Base-by-base conservation (phyloP, 2,329 filamentous ascomycete genomes). In the Penicillium sp. region DNA sequence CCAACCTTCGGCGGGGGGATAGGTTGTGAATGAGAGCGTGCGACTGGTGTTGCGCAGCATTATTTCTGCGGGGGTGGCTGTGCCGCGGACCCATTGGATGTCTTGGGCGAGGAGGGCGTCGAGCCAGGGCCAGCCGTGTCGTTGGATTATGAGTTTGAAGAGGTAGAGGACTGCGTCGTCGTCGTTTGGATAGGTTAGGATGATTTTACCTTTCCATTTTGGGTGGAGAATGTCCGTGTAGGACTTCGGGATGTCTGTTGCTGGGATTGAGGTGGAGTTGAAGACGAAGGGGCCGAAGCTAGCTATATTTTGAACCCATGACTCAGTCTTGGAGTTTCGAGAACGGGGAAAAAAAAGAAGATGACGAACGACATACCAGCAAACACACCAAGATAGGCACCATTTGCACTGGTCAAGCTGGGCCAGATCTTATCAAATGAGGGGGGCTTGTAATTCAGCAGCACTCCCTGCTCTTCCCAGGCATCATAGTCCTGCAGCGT, bases 121-220 rank as follows among this genome's bases (percentile, higher is more conserved):
- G 59, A 85, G 78, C 81, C 81, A 85, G 0, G 68, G 62, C 4
- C 62, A 63, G 13, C 82, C 82, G 35, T 81, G 74, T 37, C 24
- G 31, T 6, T 50, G 47, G 59, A 79, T 70, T 41, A 83, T 74
- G 43, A 82, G 83, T 3, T 79, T 78, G 43, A 75, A 85, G 0
- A 83, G 71, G 2, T 63, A 67, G 3, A 56, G 49, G 39, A 85
- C 78, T 0, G 83, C 83, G 55, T 86, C 83, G 43, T 86, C 83
- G 41, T 85, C 84, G 59, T 85, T 84, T 10, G 83, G 84, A 56
- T 85, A 85, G 0, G 82, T 84, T 11, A 85, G 66, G 2, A 80
- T 79, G 4, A 85, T 71, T 68, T 82, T 84, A 59, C 81, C 71
- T 70, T 85, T 85, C 70, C 79, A 83, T 57, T 81, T 77, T 0